Percentiles rank a stretch among this genome's conserved stretches.
phyloP scores from a whole-genome alignment of 1,284 basidiomycete species.

The Ustilago esculenta region DNA sequence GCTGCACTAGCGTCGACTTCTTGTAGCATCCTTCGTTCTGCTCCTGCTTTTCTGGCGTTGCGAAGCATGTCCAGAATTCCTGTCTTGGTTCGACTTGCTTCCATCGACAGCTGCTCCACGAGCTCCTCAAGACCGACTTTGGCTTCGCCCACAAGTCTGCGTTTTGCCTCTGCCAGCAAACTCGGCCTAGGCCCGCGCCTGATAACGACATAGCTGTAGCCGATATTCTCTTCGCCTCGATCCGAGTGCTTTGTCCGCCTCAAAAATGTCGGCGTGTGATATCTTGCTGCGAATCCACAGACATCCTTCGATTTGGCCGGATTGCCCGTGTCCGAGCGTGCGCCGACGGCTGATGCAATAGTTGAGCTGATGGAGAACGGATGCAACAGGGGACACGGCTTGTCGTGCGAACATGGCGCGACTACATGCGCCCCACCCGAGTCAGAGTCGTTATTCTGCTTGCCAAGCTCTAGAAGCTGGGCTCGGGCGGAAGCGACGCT shows the following conservation, averaged over 20 bases:
- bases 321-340: conserved; percentile 24
- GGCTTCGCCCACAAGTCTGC: not conserved
- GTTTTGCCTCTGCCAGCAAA: conserved; percentile 29
- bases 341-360: conserved; percentile 12
- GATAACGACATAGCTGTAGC: conserved; percentile 90
- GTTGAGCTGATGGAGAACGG: conserved; percentile 36
- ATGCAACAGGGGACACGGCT: conserved; percentile 77
- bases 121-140: not conserved
- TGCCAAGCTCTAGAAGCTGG: conserved; percentile 77
- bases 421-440: conserved; percentile 74
- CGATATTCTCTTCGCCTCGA: conserved; percentile 82
- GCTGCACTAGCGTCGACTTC: conserved; percentile 22
- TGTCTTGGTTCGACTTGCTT: conserved; percentile 35
- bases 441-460: not conserved
- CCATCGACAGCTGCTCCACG: conserved; percentile 8
- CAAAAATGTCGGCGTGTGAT: conserved; percentile 85
- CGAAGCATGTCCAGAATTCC: conserved; percentile 56
- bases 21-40: conserved; percentile 20
- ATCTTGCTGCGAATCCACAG: conserved; percentile 86
- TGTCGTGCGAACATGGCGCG: conserved; percentile 87
- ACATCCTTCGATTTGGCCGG: conserved; percentile 69
- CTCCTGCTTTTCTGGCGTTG: conserved; percentile 14
- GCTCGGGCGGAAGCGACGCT: conserved; percentile 84
- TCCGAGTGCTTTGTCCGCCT: conserved; percentile 86
- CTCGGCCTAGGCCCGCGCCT: conserved; percentile 78